Evolutionary conservation across 2,329 filamentous ascomycete species (phyloP).

Genomic region (Trichoderma sp.): DNA sequence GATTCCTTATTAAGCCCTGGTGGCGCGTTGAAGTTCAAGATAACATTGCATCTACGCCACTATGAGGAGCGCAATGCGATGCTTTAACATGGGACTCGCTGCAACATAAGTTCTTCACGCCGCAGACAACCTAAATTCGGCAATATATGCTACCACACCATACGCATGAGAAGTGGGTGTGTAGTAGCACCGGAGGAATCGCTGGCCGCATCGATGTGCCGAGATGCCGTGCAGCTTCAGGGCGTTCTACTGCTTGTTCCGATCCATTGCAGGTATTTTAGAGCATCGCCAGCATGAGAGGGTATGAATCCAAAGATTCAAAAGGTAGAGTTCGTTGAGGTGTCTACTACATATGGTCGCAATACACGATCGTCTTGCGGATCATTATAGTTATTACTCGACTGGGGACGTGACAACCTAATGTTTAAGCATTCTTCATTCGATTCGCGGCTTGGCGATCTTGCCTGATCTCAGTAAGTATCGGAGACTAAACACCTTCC

Average conservation of each 20-base stretch:
- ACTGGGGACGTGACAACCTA: background rate
- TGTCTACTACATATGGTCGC: background rate
- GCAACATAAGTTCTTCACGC: background rate
- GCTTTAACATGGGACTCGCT: background rate
- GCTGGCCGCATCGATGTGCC: background rate
- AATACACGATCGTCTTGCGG: background rate
- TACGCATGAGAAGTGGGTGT: background rate
- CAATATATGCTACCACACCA: slow-evolving; percentile 1
- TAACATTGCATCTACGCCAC: background rate
- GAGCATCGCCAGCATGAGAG: background rate
- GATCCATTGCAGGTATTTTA: background rate
- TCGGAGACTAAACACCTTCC: slow-evolving; percentile 14
- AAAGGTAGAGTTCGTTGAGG: background rate
- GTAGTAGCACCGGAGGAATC: background rate
- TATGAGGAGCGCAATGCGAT: background rate
- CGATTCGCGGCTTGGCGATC: background rate
- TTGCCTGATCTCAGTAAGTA: slow-evolving; percentile 3
- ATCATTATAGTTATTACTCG: slow-evolving; percentile 8
- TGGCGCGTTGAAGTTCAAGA: background rate
- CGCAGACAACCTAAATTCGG: background rate
- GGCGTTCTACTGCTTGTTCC: background rate
- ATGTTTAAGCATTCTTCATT: slow-evolving; percentile 13
- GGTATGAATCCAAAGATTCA: too few species aligned
- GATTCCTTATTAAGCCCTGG: slow-evolving; percentile 16
- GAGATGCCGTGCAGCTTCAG: slow-evolving; percentile 14